Percentiles rank a stretch among this genome's conserved stretches.
These are phyloP conservation scores for Monosporascus sp. DNA, from an alignment of 2,329 filamentous ascomycete species.

Conservation along the genomic window DNA sequence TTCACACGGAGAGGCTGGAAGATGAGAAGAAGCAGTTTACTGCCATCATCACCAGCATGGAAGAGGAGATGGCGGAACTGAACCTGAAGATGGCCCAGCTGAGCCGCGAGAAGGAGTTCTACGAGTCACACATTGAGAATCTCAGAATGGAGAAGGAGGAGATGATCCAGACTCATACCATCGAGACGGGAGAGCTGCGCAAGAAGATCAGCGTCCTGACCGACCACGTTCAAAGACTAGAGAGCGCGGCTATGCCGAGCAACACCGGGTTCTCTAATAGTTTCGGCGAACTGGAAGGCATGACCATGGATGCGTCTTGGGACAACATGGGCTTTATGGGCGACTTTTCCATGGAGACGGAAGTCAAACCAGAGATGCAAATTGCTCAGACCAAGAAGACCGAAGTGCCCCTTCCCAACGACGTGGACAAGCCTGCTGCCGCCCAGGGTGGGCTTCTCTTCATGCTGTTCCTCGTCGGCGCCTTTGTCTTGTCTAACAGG, in stretches of 20 bases:
- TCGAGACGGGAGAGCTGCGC: constrained; percentile 84
- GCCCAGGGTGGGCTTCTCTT: constrained; percentile 79
- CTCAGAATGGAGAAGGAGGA: constrained; percentile 86
- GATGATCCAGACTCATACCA: constrained; percentile 79
- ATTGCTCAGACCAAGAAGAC: constrained; percentile 50
- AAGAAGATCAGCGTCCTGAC: constrained; percentile 85
- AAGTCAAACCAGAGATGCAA: constrained; percentile 56
- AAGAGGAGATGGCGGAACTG: constrained; percentile 68
- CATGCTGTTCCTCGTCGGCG: constrained; percentile 94
- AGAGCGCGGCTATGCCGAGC: constrained; percentile 54
- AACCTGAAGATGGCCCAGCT: constrained; percentile 66
- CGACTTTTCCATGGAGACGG: constrained; percentile 59
- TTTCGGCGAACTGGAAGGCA: constrained; percentile 76
- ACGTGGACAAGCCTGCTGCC: constrained; percentile 58
- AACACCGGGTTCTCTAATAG: constrained; percentile 61
- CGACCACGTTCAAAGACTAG: constrained; percentile 65
- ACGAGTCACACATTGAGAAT: constrained; percentile 68
- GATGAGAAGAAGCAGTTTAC: constrained; percentile 94
- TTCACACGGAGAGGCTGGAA: constrained; percentile 93
- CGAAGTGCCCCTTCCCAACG: constrained; percentile 38
- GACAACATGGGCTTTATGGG: constrained; percentile 75
- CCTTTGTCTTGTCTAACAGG: constrained; percentile 87
- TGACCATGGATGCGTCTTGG: constrained; percentile 78
- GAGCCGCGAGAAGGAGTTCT: constrained; percentile 66
- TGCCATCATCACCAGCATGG: constrained; percentile 67